phyloP scores from a whole-genome alignment of 2,329 filamentous ascomycete species.

The Trichoderma asperellum region DNA sequence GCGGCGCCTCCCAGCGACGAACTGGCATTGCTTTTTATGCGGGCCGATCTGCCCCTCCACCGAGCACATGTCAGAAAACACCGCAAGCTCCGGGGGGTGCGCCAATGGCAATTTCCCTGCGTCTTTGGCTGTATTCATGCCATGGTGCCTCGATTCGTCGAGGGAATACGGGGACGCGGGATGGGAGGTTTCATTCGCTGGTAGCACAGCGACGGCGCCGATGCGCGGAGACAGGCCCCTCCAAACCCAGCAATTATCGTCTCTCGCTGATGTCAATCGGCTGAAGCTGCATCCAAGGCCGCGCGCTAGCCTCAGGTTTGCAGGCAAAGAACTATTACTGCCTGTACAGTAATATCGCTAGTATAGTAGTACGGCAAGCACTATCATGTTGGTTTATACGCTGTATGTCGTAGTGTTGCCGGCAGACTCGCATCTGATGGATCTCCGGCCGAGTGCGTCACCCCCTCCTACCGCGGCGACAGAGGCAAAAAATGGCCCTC shows the following conservation, averaged over 20 bases:
- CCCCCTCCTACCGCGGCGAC: not conserved
- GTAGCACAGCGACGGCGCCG: constrained; percentile 12
- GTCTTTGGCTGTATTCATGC: not conserved
- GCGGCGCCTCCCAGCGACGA: constrained; percentile 21
- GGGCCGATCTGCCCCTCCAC: constrained; percentile 35
- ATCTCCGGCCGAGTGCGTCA: constrained; percentile 17
- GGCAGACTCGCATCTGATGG: constrained; percentile 1
- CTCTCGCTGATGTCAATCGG: constrained; percentile 27
- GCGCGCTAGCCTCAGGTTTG: constrained; percentile 25
- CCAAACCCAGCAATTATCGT: constrained; percentile 1
- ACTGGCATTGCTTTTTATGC: constrained; percentile 18
- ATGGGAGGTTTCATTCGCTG: constrained; percentile 19
- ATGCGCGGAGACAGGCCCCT: constrained; percentile 23
- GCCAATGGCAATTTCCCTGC: constrained; percentile 18
- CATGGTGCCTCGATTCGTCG: constrained; percentile 1
- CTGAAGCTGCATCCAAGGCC: constrained; percentile 6
- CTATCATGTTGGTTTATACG: not conserved
- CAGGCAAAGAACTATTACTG: not conserved
- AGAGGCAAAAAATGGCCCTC: constrained; percentile 19
- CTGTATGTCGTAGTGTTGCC: not conserved
- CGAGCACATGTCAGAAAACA: constrained; percentile 38
- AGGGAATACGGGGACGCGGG: constrained; percentile 21
- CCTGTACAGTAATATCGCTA: not conserved
- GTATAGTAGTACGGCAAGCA: not conserved
- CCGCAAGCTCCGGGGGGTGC: constrained; percentile 31